phyloP scores from a whole-genome alignment of 306 rosid genomes.

The Pueraria montana region DNA sequence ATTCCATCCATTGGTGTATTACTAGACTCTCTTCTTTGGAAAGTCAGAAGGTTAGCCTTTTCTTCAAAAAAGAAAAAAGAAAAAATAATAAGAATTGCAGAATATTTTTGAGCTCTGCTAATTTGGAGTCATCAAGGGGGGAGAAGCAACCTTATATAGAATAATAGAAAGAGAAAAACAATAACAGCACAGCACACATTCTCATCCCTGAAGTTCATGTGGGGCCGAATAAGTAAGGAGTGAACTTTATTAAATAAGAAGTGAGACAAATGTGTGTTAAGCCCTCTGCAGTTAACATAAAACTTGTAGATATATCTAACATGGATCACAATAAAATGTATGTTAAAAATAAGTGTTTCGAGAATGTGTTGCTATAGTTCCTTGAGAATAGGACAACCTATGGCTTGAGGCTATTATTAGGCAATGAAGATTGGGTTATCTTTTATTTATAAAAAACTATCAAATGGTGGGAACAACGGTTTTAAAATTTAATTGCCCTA shows the following conservation, averaged over 20 bases:
- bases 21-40: conserved; percentile 9
- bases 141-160: conserved; percentile 49
- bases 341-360: neutral
- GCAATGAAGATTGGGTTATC: neutral
- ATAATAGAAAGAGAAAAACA: neutral
- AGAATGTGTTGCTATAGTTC: neutral
- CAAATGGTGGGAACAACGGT: neutral
- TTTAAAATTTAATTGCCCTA: neutral
- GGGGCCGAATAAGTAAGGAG: neutral
- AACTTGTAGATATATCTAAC: neutral
- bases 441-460: neutral
- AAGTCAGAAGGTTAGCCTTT: conserved; percentile 42
- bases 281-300: neutral
- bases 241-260: neutral
- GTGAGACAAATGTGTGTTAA: neutral
- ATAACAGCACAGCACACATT: neutral
- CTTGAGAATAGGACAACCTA: neutral
- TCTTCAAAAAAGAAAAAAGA: neutral
- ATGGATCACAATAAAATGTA: neutral
- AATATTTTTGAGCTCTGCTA: conserved; percentile 28
- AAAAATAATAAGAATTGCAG: conserved; percentile 7
- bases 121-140: conserved; percentile 16
- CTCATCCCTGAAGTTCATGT: neutral
- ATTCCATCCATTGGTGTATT: conserved; percentile 53
- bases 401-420: neutral